Conservation (phyloP, 306 rosid species). For the Aeschynomene evenia region DNA sequence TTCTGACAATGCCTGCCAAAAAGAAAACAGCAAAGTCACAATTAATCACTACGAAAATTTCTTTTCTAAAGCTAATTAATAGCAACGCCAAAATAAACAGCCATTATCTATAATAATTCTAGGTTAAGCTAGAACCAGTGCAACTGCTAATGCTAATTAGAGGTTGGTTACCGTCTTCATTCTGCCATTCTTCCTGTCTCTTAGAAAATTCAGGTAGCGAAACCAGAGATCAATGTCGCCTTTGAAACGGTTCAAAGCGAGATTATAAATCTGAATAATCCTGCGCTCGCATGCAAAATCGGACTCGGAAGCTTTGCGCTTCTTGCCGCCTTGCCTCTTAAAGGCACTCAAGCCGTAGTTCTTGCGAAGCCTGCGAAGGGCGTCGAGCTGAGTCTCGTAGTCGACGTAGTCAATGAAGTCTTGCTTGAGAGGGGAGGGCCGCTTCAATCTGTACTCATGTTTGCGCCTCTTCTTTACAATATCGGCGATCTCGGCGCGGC, state of each 20-base stretch:
- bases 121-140: not conserved
- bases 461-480: constrained; percentile 47
- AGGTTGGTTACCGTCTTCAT: constrained; percentile 65
- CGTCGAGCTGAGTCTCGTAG: constrained; percentile 44
- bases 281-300: constrained; percentile 32
- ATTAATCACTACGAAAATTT: not conserved
- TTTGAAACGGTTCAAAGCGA: constrained; percentile 44
- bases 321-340: constrained; percentile 36
- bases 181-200: constrained; percentile 60
- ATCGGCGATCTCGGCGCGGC: constrained; percentile 40
- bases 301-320: constrained; percentile 33
- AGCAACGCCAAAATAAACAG: not conserved
- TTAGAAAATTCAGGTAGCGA: constrained; percentile 64
- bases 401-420: constrained; percentile 41
- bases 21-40: not conserved
- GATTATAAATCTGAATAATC: constrained; percentile 39
- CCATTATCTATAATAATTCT: not conserved
- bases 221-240: constrained; percentile 49
- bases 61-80: not conserved
- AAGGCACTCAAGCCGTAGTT: constrained; percentile 34
- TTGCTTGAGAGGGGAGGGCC: constrained; percentile 38
- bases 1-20: constrained; percentile 66
- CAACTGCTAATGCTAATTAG: too few species aligned
- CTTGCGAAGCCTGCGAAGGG: constrained; percentile 43
- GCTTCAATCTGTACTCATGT: constrained; percentile 43